Conservation (phyloP, 371 early-diverging fungal species). For the Rhizopus arrhizus region DNA sequence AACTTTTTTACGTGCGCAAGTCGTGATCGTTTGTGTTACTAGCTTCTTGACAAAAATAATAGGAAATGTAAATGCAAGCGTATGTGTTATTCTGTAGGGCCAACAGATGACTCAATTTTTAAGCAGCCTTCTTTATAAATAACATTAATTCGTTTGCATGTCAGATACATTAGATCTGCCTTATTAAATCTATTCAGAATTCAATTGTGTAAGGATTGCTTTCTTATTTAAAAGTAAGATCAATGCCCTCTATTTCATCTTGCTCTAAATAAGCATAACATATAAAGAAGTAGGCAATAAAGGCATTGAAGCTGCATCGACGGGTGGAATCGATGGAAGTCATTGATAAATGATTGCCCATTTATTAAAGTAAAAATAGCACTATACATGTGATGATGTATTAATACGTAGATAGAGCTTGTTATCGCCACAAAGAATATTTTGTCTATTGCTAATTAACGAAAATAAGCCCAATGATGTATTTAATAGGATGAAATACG, state of each 20-base stretch:
- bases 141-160: slow-evolving; percentile 85
- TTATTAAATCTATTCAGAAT: slow-evolving; percentile 61
- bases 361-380: slow-evolving; percentile 57
- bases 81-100: not conserved
- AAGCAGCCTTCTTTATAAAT: slow-evolving; percentile 61
- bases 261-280: slow-evolving; percentile 87
- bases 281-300: slow-evolving; percentile 73
- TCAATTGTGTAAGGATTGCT: slow-evolving; percentile 59
- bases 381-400: slow-evolving; percentile 80
- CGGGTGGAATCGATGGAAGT: slow-evolving; percentile 95
- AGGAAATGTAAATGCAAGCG: slow-evolving; percentile 46
- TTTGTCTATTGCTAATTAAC: slow-evolving; percentile 87
- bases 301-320: slow-evolving; percentile 87
- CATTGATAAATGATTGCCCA: slow-evolving; percentile 79
- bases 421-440: slow-evolving; percentile 72
- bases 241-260: slow-evolving; percentile 88
- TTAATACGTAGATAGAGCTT: slow-evolving; percentile 57
- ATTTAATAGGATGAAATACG: slow-evolving; percentile 41
- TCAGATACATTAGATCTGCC: slow-evolving; percentile 47
- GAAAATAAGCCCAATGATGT: slow-evolving; percentile 91
- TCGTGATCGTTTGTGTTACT: slow-evolving; percentile 86
- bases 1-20: slow-evolving; percentile 35
- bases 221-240: slow-evolving; percentile 55
- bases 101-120: slow-evolving; percentile 3
- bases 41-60: slow-evolving; percentile 71